These are phyloP conservation scores for Naegleria lovaniensis DNA, from an alignment of 208 protist species.

Conservation along the genomic window DNA sequence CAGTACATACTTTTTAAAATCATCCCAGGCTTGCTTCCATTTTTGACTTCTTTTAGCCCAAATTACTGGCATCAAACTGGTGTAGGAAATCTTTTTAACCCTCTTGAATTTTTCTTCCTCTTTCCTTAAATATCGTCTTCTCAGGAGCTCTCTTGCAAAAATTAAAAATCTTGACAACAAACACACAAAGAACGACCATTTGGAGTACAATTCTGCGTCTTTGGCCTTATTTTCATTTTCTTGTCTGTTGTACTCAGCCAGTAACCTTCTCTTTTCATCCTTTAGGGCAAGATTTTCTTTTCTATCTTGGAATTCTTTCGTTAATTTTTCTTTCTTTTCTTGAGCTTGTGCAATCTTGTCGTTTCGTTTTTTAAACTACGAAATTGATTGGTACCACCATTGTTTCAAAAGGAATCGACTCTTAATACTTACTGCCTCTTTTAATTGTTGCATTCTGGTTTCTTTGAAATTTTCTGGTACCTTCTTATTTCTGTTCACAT, in stretches of 20 bases:
- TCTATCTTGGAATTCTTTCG: background rate
- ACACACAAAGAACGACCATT: background rate
- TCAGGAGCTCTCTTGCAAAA: background rate
- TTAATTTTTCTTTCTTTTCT: too few species aligned
- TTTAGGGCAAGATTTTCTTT: slow-evolving; percentile 1
- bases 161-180: background rate
- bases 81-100: background rate
- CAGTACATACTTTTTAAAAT: background rate
- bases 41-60: background rate
- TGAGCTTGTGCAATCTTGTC: background rate
- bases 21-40: slow-evolving; percentile 1
- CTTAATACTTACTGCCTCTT: background rate
- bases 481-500: background rate
- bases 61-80: background rate
- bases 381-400: too few species aligned
- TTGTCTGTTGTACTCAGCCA: background rate
- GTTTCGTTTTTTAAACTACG: background rate
- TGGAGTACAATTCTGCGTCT: background rate
- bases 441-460: background rate
- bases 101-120: background rate
- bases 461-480: background rate
- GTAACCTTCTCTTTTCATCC: background rate
- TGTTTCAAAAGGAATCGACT: background rate
- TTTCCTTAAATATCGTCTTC: background rate
- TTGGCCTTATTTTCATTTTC: background rate